Evolutionary conservation across 352 stramenopile genomes (phyloP), one percentile per base, ranked within the genome.

Genomic region (Elongisporangium undulatum): DNA sequence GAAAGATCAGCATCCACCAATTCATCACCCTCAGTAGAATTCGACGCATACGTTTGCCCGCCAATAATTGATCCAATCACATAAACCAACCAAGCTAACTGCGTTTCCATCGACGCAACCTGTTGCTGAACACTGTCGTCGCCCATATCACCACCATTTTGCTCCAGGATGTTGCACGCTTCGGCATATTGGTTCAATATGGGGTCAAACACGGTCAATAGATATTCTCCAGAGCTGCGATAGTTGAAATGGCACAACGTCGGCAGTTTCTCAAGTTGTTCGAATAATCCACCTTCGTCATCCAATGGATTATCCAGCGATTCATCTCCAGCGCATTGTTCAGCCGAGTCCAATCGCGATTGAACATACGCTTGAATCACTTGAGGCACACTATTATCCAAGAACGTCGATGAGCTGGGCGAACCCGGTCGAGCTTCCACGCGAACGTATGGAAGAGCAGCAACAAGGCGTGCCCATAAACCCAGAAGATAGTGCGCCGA

Each of bases 221-320:
- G 79, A 52, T 98, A 98, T 59, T 98, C 87, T 8, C 92, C 96
- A 15, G 97, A 85, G 29, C 83, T 70, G 55, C 80, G 85, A 68
- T 99, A 99, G 64, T 99, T 95, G 71, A 99, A 99, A 61, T 98
- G 86, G 61, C 93, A 98, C 64, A 99, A 94, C 17, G 95, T 96
- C 49, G 96, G 97, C 21, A 99, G 72, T 57, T 97, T 94, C 69
- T 99, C 96, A 62, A 99, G 77, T 68, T 99, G 96, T 61, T 99
- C 96, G 61, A 96, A 97, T 22, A 99, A 72, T 7, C 90, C 96
- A 22, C 95, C 97, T 69, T 99, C 95, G 60, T 99, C 94, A 53
- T 99, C 95, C 13, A 99, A 69, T 17, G 96, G 97, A 72, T 99
- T 97, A 53, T 99, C 97, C 48, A 99, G 71, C 0, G 87, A 85